phyloP scores from a whole-genome alignment of 2,329 filamentous ascomycete species.

The Monosporascus cannonballus region DNA sequence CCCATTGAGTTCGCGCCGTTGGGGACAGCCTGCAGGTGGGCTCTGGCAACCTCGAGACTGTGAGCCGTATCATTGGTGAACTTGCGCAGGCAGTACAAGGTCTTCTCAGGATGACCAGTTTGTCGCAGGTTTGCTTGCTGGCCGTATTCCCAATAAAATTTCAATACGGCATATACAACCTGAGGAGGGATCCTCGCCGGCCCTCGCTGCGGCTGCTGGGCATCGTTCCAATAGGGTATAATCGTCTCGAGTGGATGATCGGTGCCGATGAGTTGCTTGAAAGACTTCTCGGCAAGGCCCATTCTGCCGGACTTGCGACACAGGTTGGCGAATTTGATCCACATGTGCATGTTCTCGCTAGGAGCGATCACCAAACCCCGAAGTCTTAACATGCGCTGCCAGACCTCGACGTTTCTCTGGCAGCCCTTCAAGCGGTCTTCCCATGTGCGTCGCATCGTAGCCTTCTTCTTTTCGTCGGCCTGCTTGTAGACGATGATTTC shows the following conservation, averaged over 20 bases:
- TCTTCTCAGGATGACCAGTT: conserved; percentile 45
- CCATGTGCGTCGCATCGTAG: conserved; percentile 90
- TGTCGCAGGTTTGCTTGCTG: conserved; percentile 46
- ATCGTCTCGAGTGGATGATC: conserved; percentile 56
- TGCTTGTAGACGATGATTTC: conserved; percentile 99
- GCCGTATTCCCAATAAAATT: conserved; percentile 90
- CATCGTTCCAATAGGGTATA: conserved; percentile 52
- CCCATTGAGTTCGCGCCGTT: conserved; percentile 38
- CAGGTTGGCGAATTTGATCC: conserved; percentile 98
- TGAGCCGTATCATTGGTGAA: conserved; percentile 56
- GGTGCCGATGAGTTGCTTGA: conserved; percentile 80
- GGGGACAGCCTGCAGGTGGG: conserved; percentile 38
- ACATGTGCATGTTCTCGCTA: conserved; percentile 95
- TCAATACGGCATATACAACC: conserved; percentile 93
- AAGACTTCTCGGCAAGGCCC: conserved; percentile 89
- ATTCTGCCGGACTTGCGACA: conserved; percentile 94
- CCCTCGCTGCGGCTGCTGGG: conserved; percentile 25
- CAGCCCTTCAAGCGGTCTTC: conserved; percentile 91
- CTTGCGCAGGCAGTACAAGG: conserved; percentile 51
- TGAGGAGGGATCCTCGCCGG: conserved; percentile 58
- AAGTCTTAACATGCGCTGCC: conserved; percentile 96
- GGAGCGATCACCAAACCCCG: conserved; percentile 87
- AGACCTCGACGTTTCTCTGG: conserved; percentile 95
- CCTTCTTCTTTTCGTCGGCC: conserved; percentile 80
- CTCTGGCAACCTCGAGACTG: conserved; percentile 46